Conservation (phyloP, 2,329 filamentous ascomycete species). For the Basipetospora chlamydospora region DNA sequence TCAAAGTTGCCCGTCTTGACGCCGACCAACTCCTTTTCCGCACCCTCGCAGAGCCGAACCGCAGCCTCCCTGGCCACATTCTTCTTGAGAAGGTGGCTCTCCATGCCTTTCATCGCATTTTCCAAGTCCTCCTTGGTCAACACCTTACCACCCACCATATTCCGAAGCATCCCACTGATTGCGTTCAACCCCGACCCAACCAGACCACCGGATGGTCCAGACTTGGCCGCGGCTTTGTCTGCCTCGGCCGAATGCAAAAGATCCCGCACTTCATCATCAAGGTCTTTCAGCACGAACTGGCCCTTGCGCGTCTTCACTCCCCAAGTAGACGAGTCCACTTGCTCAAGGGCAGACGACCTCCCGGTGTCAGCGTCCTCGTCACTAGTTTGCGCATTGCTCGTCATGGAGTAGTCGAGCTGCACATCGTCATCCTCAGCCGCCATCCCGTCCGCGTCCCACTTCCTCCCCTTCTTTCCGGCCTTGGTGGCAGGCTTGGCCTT, state of each 20-base stretch:
- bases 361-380: constrained; percentile 23
- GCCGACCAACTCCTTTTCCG: constrained; percentile 78
- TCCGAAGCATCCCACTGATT: constrained; percentile 79
- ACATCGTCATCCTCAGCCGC: constrained; percentile 62
- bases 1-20: constrained; percentile 89
- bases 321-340: constrained; percentile 68
- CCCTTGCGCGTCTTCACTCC: constrained; percentile 74
- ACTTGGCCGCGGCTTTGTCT: constrained; percentile 28
- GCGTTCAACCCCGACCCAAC: constrained; percentile 69
- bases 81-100: constrained; percentile 85
- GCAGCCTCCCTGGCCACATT: constrained; percentile 94
- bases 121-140: constrained; percentile 79
- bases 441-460: constrained; percentile 81
- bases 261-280: constrained; percentile 84
- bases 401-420: constrained; percentile 77
- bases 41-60: constrained; percentile 76
- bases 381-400: constrained; percentile 34
- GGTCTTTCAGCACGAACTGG: constrained; percentile 83
- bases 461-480: constrained; percentile 66
- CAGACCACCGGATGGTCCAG: constrained; percentile 41
- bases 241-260: constrained; percentile 74
- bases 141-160: constrained; percentile 87
- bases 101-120: constrained; percentile 90
- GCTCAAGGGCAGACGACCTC: constrained; percentile 49
- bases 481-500: constrained; percentile 38